Percentiles rank a stretch among this genome's conserved stretches.
phyloP scores from a whole-genome alignment of 768 basidiomycete species.

The Hydnomerulius pinastri region DNA sequence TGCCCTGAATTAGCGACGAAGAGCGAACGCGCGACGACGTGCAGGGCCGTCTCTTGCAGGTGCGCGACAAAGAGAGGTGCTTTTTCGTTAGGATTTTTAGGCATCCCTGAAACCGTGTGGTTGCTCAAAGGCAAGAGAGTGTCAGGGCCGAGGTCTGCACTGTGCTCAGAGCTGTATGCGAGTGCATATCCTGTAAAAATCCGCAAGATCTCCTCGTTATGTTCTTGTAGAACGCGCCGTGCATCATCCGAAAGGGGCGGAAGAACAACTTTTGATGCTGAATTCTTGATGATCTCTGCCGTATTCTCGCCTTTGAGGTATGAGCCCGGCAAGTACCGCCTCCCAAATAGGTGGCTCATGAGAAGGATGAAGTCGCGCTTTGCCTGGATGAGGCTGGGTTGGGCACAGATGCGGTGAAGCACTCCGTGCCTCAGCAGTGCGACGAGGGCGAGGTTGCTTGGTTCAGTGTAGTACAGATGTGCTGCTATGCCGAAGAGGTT shows the following conservation, averaged over 20 bases:
- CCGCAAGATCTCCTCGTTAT: conserved; percentile 50
- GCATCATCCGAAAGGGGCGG: conserved; percentile 47
- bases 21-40: conserved; percentile 49
- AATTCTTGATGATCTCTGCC: conserved; percentile 39
- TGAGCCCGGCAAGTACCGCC: conserved; percentile 51
- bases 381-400: conserved; percentile 40
- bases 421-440: conserved; percentile 57
- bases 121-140: conserved; percentile 50
- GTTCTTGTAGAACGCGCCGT: conserved; percentile 41
- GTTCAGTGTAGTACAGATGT: conserved; percentile 66
- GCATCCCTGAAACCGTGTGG: conserved; percentile 19
- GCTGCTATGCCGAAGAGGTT: conserved; percentile 56
- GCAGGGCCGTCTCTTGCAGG: conserved; percentile 41
- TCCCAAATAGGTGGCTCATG: conserved; percentile 66
- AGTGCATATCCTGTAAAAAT: conserved; percentile 60
- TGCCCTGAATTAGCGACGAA: conserved; percentile 74
- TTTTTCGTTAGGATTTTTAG: neutral
- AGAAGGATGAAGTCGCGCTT: conserved; percentile 53
- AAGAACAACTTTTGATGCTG: conserved; percentile 59
- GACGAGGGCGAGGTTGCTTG: conserved; percentile 68
- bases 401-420: conserved; percentile 56
- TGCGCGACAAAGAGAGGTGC: conserved; percentile 34
- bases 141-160: conserved; percentile 43
- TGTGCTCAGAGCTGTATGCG: conserved; percentile 46
- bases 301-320: conserved; percentile 41